Conservation (phyloP, 257 asterid species). For the Agastache rugosa region DNA sequence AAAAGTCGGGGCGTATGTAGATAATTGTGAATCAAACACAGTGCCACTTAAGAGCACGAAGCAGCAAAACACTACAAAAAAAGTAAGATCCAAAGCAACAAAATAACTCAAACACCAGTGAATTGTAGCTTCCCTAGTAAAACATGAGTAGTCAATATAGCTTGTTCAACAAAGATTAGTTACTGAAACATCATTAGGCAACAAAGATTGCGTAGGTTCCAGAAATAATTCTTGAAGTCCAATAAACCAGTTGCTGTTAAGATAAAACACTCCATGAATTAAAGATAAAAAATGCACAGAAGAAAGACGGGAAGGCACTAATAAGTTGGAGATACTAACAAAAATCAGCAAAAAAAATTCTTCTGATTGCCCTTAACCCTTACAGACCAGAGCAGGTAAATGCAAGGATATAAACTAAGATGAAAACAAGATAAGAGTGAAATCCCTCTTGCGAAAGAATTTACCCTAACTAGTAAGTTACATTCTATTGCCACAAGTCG, state of each 20-base stretch:
- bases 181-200: constrained; percentile 4
- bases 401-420: constrained; percentile 14
- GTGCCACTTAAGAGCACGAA: not conserved
- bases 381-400: constrained; percentile 17
- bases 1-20: not conserved
- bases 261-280: not conserved
- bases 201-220: constrained; percentile 14
- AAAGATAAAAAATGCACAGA: not conserved
- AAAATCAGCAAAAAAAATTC: constrained; percentile 8
- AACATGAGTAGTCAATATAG: not conserved
- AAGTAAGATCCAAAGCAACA: not conserved
- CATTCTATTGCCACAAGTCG: not conserved
- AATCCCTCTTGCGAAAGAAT: not conserved
- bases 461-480: constrained; percentile 14
- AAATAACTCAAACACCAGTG: not conserved
- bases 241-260: constrained; percentile 5
- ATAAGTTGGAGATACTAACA: not conserved
- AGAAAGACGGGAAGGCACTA: not conserved
- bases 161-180: not conserved
- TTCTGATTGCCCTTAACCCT: not conserved
- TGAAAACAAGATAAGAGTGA: constrained; percentile 6
- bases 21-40: not conserved
- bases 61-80: not conserved
- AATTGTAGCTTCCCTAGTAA: not conserved
- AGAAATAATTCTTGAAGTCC: not conserved